Evolutionary conservation across 805 yeast species (phyloP), one percentile per base, ranked within the genome.

Genomic region (Nakazawaea wickerhamii): DNA sequence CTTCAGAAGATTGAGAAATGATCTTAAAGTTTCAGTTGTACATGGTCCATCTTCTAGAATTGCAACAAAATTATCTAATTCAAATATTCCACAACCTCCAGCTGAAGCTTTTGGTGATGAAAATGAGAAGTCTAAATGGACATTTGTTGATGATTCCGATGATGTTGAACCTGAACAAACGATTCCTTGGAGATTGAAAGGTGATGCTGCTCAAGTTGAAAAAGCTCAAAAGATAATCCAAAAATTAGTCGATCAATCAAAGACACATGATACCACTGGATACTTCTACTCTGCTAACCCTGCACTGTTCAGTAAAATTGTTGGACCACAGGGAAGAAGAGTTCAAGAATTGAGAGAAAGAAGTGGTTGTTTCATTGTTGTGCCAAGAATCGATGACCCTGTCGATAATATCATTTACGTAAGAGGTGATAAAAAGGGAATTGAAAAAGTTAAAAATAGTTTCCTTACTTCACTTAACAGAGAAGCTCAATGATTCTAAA

Each of bases 281-380:
- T 85, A 77, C 75, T 63, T 84, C 47, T 82, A 83, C 73, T 63
- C 77, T 30, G 61, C 74, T 32, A 70, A 75, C 44, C 62, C 77
- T 11, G 55, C 62, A 21, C 57, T 58, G 35, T 82, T 84, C 60
- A 73, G 82, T 45, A 75, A 70, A 57, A 68, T 87, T 41, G 75
- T 88, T 49, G 96, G 96, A 7, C 79, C 87, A 13, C 81, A 77
- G 51, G 96, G 96, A 36, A 63, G 79, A 27, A 78, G 75, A 48
- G 68, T 87, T 55, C 77, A 73, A 53, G 64, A 65, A 49, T 71
- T 86, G 46, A 79, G 93, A 65, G 65, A 66, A 21, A 65, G 70
- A 45, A 67, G 84, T 17, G 77, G 75, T 15, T 70, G 83, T 30
- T 69, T 75, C 44, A 74, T 85, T 48, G 68, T 70, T 38, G 77